phyloP scores from a whole-genome alignment of 768 basidiomycete species.

The Hemileccinum impolitum region DNA sequence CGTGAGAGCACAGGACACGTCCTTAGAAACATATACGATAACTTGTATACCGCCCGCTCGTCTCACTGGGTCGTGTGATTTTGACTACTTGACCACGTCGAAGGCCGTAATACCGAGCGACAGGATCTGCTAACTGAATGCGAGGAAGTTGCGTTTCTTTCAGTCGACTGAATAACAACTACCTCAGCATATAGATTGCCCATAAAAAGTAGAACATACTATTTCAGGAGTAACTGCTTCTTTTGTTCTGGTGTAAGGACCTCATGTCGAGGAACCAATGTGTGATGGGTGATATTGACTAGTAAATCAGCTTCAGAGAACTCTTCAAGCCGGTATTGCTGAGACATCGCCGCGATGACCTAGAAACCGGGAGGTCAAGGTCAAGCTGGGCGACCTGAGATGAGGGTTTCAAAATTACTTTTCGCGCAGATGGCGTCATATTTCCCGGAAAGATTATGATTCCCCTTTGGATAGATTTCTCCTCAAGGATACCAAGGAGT shows the following conservation, averaged over 20 bases:
- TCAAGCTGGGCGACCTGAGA: background rate
- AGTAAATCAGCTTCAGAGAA: slow-evolving; percentile 95
- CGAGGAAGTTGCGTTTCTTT: slow-evolving; percentile 98
- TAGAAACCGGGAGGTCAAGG: slow-evolving; percentile 30
- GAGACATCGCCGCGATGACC: slow-evolving; percentile 91
- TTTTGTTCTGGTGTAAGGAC: slow-evolving; percentile 86
- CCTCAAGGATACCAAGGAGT: slow-evolving; percentile 85
- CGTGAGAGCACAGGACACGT: slow-evolving; percentile 1
- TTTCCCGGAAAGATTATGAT: slow-evolving; percentile 94
- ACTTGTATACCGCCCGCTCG: slow-evolving; percentile 89
- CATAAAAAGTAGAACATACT: slow-evolving; percentile 56
- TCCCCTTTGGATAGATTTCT: slow-evolving; percentile 84
- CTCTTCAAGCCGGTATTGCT: slow-evolving; percentile 86
- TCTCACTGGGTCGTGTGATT: slow-evolving; percentile 96
- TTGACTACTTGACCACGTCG: slow-evolving; percentile 96
- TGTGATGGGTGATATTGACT: slow-evolving; percentile 97
- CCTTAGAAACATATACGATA: slow-evolving; percentile 85
- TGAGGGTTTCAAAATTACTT: slow-evolving; percentile 46
- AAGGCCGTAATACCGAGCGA: slow-evolving; percentile 97
- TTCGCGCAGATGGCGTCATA: slow-evolving; percentile 96
- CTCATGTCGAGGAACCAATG: slow-evolving; percentile 90
- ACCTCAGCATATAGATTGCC: slow-evolving; percentile 7
- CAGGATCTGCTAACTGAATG: slow-evolving; percentile 94
- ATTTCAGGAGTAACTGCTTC: slow-evolving; percentile 80
- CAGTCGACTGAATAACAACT: slow-evolving; percentile 61